These are phyloP conservation scores for Hyaloperonospora brassicae DNA, from an alignment of 352 stramenopile genomes.

Conservation along the genomic window DNA sequence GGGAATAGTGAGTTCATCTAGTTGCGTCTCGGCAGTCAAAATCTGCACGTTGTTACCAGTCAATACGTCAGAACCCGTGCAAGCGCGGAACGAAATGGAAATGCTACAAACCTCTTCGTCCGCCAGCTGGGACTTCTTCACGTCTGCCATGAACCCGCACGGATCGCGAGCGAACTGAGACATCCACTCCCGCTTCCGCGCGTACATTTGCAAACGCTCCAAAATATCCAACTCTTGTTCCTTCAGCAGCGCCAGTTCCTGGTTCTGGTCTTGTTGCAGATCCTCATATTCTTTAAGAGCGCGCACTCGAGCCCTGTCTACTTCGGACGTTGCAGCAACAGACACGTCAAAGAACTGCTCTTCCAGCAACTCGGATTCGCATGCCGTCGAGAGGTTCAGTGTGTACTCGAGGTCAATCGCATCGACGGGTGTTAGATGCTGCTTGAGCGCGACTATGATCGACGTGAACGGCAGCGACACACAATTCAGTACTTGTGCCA, in stretches of 20 bases:
- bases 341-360: slow-evolving; percentile 57
- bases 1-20: slow-evolving; percentile 53
- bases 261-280: slow-evolving; percentile 55
- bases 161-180: slow-evolving; percentile 54
- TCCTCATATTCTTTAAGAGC: slow-evolving; percentile 51
- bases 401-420: slow-evolving; percentile 57
- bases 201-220: slow-evolving; percentile 38
- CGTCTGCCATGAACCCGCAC: slow-evolving; percentile 52
- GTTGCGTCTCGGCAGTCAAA: slow-evolving; percentile 42
- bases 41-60: slow-evolving; percentile 22
- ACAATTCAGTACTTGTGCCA: slow-evolving; percentile 53
- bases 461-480: slow-evolving; percentile 63
- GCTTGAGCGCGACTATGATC: slow-evolving; percentile 56
- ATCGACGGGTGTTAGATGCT: slow-evolving; percentile 49
- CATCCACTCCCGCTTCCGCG: slow-evolving; percentile 63
- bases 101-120: slow-evolving; percentile 42
- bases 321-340: slow-evolving; percentile 41
- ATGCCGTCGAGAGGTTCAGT: slow-evolving; percentile 31
- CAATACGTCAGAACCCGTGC: background rate
- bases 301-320: slow-evolving; percentile 30
- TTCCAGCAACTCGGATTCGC: slow-evolving; percentile 30
- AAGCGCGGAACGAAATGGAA: background rate
- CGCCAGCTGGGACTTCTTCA: slow-evolving; percentile 46
- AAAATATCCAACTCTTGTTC: slow-evolving; percentile 49
- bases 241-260: slow-evolving; percentile 50